phyloP scores from a whole-genome alignment of 805 yeast species.

The Zygosaccharomyces rouxii region DNA sequence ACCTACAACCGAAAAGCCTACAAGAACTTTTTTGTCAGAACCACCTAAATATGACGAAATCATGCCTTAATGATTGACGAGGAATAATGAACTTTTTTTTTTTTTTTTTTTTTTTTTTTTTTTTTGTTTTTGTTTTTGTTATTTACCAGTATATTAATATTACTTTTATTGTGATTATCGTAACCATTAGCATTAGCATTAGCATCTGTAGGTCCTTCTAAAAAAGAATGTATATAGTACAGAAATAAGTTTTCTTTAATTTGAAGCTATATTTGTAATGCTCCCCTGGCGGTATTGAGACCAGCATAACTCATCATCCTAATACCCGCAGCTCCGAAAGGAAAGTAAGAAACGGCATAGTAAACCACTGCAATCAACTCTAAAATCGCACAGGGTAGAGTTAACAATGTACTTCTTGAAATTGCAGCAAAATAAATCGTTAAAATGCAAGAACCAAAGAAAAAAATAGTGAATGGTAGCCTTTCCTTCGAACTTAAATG shows the following conservation, averaged over 20 bases:
- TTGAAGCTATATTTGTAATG: constrained; percentile 26
- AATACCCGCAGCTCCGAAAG: constrained; percentile 83
- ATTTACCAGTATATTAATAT: background rate
- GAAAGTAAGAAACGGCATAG: constrained; percentile 90
- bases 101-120: background rate
- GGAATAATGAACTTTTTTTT: constrained; percentile 8
- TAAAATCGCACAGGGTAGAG: constrained; percentile 66
- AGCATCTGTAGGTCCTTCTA: too few species aligned
- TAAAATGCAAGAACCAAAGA: constrained; percentile 70
- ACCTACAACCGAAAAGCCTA: background rate
- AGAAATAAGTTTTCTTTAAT: background rate
- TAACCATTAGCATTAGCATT: background rate
- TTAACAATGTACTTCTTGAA: constrained; percentile 62
- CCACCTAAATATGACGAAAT: constrained; percentile 38
- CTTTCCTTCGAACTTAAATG: constrained; percentile 76
- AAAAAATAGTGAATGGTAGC: constrained; percentile 72
- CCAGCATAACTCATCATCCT: constrained; percentile 55
- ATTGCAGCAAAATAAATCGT: constrained; percentile 77
- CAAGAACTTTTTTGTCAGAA: constrained; percentile 6
- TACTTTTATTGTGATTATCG: background rate
- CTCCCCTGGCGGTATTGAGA: constrained; percentile 47
- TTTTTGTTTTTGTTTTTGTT: background rate
- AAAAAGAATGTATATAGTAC: background rate
- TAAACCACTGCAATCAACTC: constrained; percentile 86
- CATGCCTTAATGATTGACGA: constrained; percentile 26